A percentile compares a stretch with the other conserved stretches of the same genome.
These are phyloP conservation scores for Pyrenophora teres DNA, from an alignment of 2,329 filamentous ascomycete species.

Conservation along the genomic window DNA sequence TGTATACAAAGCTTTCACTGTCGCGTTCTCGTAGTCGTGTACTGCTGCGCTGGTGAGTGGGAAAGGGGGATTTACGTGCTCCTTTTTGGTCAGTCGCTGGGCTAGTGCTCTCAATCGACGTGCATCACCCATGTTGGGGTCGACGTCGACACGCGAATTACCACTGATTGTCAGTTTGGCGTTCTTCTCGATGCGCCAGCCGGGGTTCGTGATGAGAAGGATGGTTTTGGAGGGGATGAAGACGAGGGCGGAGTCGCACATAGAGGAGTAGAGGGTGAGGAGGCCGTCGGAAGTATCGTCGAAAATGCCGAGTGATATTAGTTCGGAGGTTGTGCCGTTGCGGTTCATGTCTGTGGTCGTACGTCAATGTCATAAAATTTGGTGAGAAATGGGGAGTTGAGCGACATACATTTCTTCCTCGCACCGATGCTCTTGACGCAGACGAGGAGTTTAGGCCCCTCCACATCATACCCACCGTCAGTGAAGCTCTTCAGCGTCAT, in stretches of 20 bases:
- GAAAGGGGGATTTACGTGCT: constrained; percentile 58
- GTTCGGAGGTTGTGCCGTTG: constrained; percentile 51
- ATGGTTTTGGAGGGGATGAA: constrained; percentile 58
- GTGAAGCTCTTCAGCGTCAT: constrained; percentile 64
- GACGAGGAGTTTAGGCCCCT: constrained; percentile 58
- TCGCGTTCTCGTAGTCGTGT: constrained; percentile 25
- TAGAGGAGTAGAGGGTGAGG: constrained; percentile 61
- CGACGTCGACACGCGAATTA: constrained; percentile 59
- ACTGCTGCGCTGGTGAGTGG: constrained; percentile 42
- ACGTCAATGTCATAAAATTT: neutral
- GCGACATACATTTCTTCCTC: constrained; percentile 52
- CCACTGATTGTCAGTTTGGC: constrained; percentile 45
- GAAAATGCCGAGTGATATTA: constrained; percentile 59
- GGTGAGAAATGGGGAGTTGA: neutral
- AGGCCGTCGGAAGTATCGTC: constrained; percentile 61
- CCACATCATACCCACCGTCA: constrained; percentile 59
- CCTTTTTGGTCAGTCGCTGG: constrained; percentile 53
- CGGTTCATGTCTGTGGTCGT: constrained; percentile 52
- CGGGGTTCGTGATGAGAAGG: constrained; percentile 56
- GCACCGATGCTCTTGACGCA: constrained; percentile 63
- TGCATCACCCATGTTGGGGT: constrained; percentile 60
- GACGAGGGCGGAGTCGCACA: constrained; percentile 50
- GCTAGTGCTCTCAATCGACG: constrained; percentile 59
- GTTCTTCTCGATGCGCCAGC: constrained; percentile 46
- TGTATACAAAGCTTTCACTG: constrained; percentile 48